phyloP scores from a whole-genome alignment of 1,284 basidiomycete species.

The Coniferiporia weirii region DNA sequence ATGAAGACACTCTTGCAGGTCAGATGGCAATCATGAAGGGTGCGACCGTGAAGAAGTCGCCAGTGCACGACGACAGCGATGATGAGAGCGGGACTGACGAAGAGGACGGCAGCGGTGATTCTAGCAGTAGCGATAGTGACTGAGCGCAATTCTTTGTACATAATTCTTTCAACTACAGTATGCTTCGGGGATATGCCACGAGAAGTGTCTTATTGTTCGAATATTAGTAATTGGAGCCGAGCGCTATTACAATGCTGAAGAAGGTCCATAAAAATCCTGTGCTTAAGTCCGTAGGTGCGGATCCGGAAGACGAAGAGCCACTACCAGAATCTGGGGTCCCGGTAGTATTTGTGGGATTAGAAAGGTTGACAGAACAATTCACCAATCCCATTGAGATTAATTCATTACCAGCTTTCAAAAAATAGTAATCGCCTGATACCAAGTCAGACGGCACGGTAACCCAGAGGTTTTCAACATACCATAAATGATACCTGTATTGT shows the following conservation, averaged over 20 bases:
- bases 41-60: slow-evolving; percentile 70
- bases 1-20: slow-evolving; percentile 92
- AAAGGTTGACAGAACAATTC: slow-evolving; percentile 3
- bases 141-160: slow-evolving; percentile 13
- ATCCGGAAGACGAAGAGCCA: neutral
- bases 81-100: slow-evolving; percentile 46
- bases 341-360: neutral
- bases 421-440: slow-evolving; percentile 37
- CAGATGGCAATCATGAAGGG: slow-evolving; percentile 99
- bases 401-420: slow-evolving; percentile 25
- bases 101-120: slow-evolving; percentile 41
- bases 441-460: neutral
- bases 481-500: slow-evolving; percentile 59
- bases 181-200: neutral
- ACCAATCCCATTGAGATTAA: slow-evolving; percentile 4
- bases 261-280: neutral
- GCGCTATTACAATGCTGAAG: neutral
- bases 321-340: neutral
- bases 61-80: slow-evolving; percentile 34
- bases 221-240: neutral
- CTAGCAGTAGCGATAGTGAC: slow-evolving; percentile 39
- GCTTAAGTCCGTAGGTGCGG: neutral
- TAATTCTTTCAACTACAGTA: neutral
- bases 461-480: slow-evolving; percentile 33
- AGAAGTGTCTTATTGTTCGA: neutral